Evolutionary conservation across 306 rosid genomes (phyloP).

Genomic region (Trichosanthes cucumerina): DNA sequence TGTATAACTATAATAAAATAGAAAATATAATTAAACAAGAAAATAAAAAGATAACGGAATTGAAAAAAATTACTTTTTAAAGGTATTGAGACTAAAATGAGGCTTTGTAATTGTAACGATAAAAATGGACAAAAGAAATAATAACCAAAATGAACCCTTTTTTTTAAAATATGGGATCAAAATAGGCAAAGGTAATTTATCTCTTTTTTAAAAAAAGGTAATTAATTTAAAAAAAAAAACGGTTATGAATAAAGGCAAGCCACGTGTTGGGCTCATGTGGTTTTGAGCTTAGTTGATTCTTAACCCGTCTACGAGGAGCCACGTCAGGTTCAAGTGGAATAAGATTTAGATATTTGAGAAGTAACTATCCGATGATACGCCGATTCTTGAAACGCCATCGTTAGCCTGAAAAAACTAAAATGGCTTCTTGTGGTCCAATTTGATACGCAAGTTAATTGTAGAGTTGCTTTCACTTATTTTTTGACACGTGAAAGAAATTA

Average conservation of each 20-base stretch:
- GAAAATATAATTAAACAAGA: no score
- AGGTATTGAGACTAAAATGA: no score
- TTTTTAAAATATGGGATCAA: no score
- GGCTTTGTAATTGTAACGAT: no score
- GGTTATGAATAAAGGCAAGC: background rate
- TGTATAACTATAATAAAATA: no score
- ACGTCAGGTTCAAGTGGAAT: background rate
- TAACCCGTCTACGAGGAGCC: background rate
- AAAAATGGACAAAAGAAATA: no score
- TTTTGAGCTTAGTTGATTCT: background rate
- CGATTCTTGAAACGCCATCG: background rate
- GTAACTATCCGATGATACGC: background rate
- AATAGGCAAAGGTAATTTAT: no score
- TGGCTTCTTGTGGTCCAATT: background rate
- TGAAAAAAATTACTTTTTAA: no score
- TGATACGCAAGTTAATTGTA: background rate
- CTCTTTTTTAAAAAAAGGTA: no score
- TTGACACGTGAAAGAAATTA: background rate
- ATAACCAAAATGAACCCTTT: no score
- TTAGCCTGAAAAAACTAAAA: background rate
- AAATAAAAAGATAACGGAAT: no score
- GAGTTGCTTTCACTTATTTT: background rate
- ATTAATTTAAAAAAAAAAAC: no score
- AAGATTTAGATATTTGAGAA: background rate
- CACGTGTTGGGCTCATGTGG: background rate